Conservation (phyloP, 805 yeast species). For the Lachancea sp. region DNA sequence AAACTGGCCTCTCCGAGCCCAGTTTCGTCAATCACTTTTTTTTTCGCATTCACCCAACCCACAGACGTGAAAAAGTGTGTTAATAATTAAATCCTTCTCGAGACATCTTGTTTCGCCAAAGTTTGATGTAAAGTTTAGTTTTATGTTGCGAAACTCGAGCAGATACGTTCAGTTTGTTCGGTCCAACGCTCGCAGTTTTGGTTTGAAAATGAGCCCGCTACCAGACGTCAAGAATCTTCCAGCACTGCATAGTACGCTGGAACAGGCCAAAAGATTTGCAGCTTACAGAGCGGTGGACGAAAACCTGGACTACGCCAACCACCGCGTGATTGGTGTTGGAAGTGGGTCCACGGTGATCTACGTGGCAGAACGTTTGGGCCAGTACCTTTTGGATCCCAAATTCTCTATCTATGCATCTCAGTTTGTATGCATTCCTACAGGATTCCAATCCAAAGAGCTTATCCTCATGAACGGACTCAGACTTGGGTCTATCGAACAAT, state of each 20-base stretch:
- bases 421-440: conserved; percentile 87
- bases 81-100: too few relatives aligned
- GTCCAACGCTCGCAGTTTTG: conserved; percentile 5
- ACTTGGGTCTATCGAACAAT: conserved; percentile 79
- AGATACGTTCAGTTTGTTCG: conserved; percentile 1
- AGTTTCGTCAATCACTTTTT: too few relatives aligned
- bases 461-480: conserved; percentile 74
- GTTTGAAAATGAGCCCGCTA: conserved; percentile 5
- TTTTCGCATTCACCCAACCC: too few relatives aligned
- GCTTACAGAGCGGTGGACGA: conserved; percentile 92
- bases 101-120: too few relatives aligned
- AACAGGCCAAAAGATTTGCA: conserved; percentile 81
- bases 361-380: conserved; percentile 88
- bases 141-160: conserved; percentile 3
- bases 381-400: conserved; percentile 38
- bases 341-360: conserved; percentile 97
- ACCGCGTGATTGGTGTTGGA: conserved; percentile 85
- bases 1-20: too few relatives aligned
- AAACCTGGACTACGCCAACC: conserved; percentile 42
- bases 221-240: conserved; percentile 22
- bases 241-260: conserved; percentile 43
- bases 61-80: too few relatives aligned
- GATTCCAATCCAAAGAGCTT: conserved; percentile 87
- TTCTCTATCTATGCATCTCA: conserved; percentile 25
- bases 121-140: too few relatives aligned